These are phyloP conservation scores for Plectranthus barbatus DNA, from an alignment of 257 asterid genomes.

Conservation along the genomic window DNA sequence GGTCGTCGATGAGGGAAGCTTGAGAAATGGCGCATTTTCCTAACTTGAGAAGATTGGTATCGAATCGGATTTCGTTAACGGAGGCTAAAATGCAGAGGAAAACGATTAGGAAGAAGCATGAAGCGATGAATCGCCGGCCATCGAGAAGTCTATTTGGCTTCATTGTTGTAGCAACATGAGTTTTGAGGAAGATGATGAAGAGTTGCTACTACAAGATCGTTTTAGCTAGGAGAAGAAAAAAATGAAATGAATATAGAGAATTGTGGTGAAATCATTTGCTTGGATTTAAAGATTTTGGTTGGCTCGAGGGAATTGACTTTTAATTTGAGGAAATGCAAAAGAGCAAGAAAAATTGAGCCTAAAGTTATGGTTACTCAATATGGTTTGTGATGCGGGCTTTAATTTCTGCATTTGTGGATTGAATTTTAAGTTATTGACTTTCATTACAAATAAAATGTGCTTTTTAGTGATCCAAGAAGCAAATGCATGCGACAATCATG, in stretches of 20 bases:
- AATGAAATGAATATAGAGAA: neutral
- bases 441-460: neutral
- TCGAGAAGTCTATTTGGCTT: conserved; percentile 29
- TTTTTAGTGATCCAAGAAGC: conserved; percentile 20
- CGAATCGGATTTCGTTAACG: conserved; percentile 54
- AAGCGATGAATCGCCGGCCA: conserved; percentile 39
- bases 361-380: conserved; percentile 27
- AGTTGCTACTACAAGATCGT: no score
- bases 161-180: conserved; percentile 21
- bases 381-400: conserved; percentile 1
- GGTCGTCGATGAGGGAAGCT: neutral
- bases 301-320: conserved; percentile 38
- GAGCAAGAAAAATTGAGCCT: conserved; percentile 18
- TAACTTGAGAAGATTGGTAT: conserved; percentile 31
- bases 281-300: conserved; percentile 36
- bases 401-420: conserved; percentile 2
- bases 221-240: no score
- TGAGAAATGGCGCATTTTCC: conserved; percentile 40
- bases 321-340: conserved; percentile 19
- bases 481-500: neutral
- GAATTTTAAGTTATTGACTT: conserved; percentile 32
- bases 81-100: conserved; percentile 66
- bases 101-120: conserved; percentile 48
- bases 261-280: conserved; percentile 23
- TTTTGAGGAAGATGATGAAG: conserved; percentile 7